Base-by-base conservation (phyloP, 768 basidiomycete species). In the Mrakia frigida region DNA sequence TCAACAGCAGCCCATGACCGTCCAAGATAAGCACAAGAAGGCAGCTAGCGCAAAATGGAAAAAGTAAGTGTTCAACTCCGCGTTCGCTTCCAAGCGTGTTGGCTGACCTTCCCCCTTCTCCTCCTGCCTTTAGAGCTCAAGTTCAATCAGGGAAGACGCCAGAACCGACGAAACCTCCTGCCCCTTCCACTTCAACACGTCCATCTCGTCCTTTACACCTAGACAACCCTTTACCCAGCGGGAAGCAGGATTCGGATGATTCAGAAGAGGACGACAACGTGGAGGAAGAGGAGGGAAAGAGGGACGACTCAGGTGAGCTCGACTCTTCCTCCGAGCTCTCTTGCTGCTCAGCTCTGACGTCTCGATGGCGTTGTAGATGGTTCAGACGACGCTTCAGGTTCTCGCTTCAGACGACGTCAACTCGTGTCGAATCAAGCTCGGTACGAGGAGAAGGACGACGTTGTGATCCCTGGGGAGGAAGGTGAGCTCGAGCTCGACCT, bases 11-110 rank as follows among this genome's bases (percentile, higher is more conserved):
- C n/a, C 23, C 5, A 72, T 72, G 70, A 52, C 50, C 25, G 16
- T 72, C n/a, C 70, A 72, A 25, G 35, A 53, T 23, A 72, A 72
- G 25, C 53, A 72, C 70, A 72, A 72, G 53, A 72, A 72, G 53
- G 21, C 31, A 1, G 70, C 70, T 11, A 72, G 70, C 18, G 31
- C 31, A 46, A 72, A 72, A 25, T 72, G 70, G 70, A 72, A 72
- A 25, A 28, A 53, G 70, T 72, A 3, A 72, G 70, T n/a, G n/a
- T n/a, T n/a, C n/a, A n/a, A n/a, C n/a, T 18, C 18, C 13, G 46
- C 21, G 16, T 50, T 72, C 18, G 9, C 28, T 28, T n/a, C 65
- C 35, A 18, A 14, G 25, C 35, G 69, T 1, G 9, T 31, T 56
- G 9, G 70, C 52, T 72, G 52, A 56, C 70, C 5, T 25, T 7